phyloP scores from a whole-genome alignment of 306 rosid species.

The Mimosa pudica region DNA sequence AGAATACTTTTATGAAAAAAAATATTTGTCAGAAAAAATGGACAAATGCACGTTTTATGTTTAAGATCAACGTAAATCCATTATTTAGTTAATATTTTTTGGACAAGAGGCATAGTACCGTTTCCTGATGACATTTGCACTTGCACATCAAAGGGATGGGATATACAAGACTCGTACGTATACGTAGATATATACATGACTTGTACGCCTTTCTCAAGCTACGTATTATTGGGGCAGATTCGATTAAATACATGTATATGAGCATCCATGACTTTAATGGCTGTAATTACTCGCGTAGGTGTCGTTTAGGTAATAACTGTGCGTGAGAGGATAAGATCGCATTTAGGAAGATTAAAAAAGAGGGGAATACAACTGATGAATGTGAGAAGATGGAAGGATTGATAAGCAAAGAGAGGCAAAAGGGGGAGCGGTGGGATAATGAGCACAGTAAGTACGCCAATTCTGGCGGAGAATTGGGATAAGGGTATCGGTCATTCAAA shows the following conservation, averaged over 20 bases:
- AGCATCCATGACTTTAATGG: neutral
- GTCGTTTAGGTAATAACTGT: conserved; percentile 28
- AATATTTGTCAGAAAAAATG: no score
- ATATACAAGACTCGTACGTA: conserved; percentile 11
- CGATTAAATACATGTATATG: neutral
- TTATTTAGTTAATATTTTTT: no score
- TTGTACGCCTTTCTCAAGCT: conserved; percentile 21
- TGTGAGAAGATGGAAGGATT: conserved; percentile 37
- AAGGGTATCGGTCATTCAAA: conserved; percentile 42
- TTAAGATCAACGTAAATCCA: no score
- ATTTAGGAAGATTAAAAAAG: conserved; percentile 10
- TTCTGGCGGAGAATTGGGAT: conserved; percentile 48
- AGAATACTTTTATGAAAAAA: no score
- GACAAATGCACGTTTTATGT: no score
- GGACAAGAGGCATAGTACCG: neutral
- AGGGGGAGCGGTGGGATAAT: conserved; percentile 6
- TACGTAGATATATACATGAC: conserved; percentile 9
- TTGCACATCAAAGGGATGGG: neutral
- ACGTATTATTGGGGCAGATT: neutral
- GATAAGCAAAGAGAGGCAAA: conserved; percentile 35
- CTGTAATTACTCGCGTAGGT: neutral
- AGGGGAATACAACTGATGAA: conserved; percentile 25
- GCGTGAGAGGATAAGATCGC: conserved; percentile 31
- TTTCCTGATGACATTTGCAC: conserved; percentile 24
- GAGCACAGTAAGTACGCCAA: conserved; percentile 32